phyloP scores from a whole-genome alignment of 108 stramenopile species.

The Fragilaria radians region DNA sequence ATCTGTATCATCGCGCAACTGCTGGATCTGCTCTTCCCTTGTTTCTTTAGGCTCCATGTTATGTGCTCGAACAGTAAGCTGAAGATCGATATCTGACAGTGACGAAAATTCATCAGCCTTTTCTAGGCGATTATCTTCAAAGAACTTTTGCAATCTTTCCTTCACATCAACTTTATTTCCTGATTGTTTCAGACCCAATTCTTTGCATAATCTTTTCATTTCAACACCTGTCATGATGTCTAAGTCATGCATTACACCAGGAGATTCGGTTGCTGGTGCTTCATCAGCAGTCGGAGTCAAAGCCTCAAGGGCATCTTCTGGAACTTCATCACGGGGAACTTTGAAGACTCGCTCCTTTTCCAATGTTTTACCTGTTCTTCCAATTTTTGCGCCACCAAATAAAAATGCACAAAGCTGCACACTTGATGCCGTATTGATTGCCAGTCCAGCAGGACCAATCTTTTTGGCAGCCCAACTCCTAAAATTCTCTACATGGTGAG shows the following conservation, averaged over 20 bases:
- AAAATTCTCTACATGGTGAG: constrained; percentile 50
- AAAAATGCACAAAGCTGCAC: constrained; percentile 81
- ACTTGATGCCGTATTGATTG: constrained; percentile 81
- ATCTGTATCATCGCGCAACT: constrained; percentile 46
- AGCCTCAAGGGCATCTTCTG: constrained; percentile 71
- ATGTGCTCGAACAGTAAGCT: constrained; percentile 42
- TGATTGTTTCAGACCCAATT: constrained; percentile 72
- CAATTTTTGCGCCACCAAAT: constrained; percentile 81
- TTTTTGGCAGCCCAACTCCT: constrained; percentile 64
- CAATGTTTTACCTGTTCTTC: constrained; percentile 60
- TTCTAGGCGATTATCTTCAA: neutral
- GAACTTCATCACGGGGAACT: constrained; percentile 71
- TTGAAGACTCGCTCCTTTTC: constrained; percentile 76
- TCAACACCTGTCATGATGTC: constrained; percentile 69
- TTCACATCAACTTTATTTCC: constrained; percentile 81
- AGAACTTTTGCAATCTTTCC: constrained; percentile 29
- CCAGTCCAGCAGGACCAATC: constrained; percentile 75
- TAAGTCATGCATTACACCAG: constrained; percentile 43
- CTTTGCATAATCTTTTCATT: constrained; percentile 79
- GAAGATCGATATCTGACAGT: constrained; percentile 73
- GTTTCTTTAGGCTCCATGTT: constrained; percentile 33
- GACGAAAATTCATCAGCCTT: constrained; percentile 52
- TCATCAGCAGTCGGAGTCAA: constrained; percentile 24
- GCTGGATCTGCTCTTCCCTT: constrained; percentile 41
- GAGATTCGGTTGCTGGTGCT: neutral